Evolutionary conservation across 495 filamentous ascomycete species (phyloP).

Genomic region (Sporormia fimetaria): DNA sequence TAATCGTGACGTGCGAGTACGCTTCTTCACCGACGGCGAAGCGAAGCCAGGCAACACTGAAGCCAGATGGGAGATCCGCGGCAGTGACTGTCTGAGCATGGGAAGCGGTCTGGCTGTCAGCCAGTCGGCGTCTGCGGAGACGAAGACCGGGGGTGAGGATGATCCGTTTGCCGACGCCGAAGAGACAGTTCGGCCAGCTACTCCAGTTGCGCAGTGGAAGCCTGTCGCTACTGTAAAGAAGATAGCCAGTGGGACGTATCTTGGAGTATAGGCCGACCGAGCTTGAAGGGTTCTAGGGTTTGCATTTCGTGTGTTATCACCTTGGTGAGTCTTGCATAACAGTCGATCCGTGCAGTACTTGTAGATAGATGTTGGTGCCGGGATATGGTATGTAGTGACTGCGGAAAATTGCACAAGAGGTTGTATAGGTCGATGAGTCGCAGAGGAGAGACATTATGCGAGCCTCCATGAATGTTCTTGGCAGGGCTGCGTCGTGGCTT

Average conservation of each 20-base stretch:
- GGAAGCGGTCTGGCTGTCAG: constrained; percentile 50
- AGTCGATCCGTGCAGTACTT: no score
- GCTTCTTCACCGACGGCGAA: constrained; percentile 66
- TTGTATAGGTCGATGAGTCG: no score
- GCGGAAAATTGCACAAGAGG: no score
- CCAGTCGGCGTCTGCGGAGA: constrained; percentile 40
- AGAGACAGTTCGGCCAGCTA: constrained; percentile 32
- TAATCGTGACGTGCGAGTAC: constrained; percentile 61
- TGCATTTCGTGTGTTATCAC: no score
- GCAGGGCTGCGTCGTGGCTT: no score
- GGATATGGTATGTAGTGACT: no score
- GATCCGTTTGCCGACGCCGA: constrained; percentile 63
- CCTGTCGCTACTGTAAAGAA: constrained; percentile 60
- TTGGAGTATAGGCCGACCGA: constrained; percentile 20
- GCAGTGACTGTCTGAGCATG: constrained; percentile 38
- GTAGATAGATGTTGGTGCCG: no score
- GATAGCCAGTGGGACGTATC: constrained; percentile 51
- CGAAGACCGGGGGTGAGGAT: constrained; percentile 33
- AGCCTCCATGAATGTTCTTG: no score
- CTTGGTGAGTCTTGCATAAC: no score
- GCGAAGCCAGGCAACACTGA: constrained; percentile 68
- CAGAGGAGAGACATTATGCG: no score
- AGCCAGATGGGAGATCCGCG: constrained; percentile 65
- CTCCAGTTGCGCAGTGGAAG: constrained; percentile 48
- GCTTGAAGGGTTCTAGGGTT: no score